Conservation (phyloP, 139 green algal genomes). For the Micractinium conductrix region DNA sequence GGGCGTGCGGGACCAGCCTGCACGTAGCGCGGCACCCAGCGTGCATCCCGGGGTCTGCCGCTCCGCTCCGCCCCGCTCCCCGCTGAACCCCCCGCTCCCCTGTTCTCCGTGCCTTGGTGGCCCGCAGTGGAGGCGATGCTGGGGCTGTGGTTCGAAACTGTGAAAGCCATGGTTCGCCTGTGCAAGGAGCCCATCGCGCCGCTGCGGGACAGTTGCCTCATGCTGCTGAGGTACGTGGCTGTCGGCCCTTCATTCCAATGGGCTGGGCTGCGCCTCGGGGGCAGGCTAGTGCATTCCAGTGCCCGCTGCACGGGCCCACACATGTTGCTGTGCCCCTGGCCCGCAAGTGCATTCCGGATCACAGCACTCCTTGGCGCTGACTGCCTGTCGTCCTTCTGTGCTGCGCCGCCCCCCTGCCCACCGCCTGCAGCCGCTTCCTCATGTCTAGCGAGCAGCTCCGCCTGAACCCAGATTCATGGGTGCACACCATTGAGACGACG, state of each 20-base stretch:
- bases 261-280: neutral
- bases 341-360: no score
- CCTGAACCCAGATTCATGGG: slow-evolving; percentile 63
- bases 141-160: slow-evolving; percentile 68
- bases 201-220: slow-evolving; percentile 68
- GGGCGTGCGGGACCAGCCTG: no score
- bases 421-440: slow-evolving; percentile 5
- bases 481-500: slow-evolving; percentile 52
- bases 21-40: no score
- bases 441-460: slow-evolving; percentile 45
- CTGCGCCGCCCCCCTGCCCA: neutral
- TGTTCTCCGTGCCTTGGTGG: neutral
- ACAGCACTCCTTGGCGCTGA: no score
- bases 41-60: neutral
- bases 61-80: no score
- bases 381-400: neutral
- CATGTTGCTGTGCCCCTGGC: no score
- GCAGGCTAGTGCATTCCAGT: neutral
- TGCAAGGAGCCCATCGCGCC: slow-evolving; percentile 51
- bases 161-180: no score
- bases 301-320: neutral
- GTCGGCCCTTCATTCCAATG: neutral
- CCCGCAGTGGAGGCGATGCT: slow-evolving; percentile 45
- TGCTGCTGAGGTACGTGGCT: slow-evolving; percentile 52
- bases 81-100: no score